Conservation (phyloP, 345 rosid species). For the Triadica sebifera region DNA sequence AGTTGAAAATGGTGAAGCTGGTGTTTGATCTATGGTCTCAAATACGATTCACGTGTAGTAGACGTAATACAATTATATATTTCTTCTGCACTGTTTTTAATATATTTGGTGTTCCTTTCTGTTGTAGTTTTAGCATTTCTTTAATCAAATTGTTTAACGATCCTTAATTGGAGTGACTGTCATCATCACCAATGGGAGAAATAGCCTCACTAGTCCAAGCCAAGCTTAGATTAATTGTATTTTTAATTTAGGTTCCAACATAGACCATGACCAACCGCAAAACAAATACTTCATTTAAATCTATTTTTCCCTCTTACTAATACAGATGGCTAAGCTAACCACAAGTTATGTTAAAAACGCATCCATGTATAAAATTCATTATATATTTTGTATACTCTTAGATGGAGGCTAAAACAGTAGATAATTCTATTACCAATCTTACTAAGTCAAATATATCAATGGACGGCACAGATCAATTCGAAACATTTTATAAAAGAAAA, state of each 20-base stretch:
- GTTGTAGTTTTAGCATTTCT: constrained; percentile 11
- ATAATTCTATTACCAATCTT: neutral
- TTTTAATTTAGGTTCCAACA: neutral
- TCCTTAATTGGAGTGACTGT: constrained; percentile 26
- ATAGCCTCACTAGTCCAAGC: constrained; percentile 22
- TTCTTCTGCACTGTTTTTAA: constrained; percentile 9
- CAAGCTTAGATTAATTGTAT: neutral
- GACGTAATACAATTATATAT: constrained; percentile 22
- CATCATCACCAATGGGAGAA: constrained; percentile 21
- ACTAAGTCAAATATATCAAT: too few relatives aligned
- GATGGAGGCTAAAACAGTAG: neutral
- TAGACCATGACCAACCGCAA: neutral
- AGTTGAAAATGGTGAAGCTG: constrained; percentile 25
- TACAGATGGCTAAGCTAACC: neutral
- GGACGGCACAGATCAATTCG: too few relatives aligned
- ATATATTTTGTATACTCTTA: neutral
- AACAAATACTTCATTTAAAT: neutral
- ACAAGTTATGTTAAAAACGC: neutral
- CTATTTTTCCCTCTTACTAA: constrained; percentile 7
- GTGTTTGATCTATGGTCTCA: constrained; percentile 26
- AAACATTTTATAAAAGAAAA: too few relatives aligned
- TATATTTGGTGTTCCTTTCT: constrained; percentile 10
- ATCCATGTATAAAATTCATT: neutral
- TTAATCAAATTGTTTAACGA: constrained; percentile 16
- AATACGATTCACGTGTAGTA: constrained; percentile 40